A percentile compares a stretch with the other conserved stretches of the same genome.
Evolutionary conservation across 495 filamentous ascomycete genomes (phyloP).

Genomic region (Cryomyces minteri): DNA sequence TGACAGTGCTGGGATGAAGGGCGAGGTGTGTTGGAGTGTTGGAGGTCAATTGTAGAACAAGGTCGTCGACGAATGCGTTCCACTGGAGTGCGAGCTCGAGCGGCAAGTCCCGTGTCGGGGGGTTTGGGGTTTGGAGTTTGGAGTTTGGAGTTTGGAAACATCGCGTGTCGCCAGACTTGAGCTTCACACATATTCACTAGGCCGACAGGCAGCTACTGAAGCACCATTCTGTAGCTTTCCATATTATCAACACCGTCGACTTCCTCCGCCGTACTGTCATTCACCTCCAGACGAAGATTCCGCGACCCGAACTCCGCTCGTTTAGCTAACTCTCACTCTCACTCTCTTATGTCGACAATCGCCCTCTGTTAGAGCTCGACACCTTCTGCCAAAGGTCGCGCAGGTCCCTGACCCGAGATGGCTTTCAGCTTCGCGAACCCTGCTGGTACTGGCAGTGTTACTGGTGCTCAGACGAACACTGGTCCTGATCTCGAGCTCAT

Average conservation of each 20-base stretch:
- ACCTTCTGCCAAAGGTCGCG: no score
- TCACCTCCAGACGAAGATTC: slow-evolving; percentile 10
- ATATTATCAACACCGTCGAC: slow-evolving; percentile 8
- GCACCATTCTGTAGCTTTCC: neutral
- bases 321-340: slow-evolving; percentile 16
- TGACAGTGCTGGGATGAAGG: no score
- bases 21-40: no score
- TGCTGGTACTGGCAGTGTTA: slow-evolving; percentile 14
- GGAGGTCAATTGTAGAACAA: no score
- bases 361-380: no score
- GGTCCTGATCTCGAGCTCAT: slow-evolving; percentile 40
- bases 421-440: slow-evolving; percentile 39
- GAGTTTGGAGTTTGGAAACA: neutral
- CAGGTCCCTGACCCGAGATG: slow-evolving; percentile 26
- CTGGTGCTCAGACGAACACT: slow-evolving; percentile 19
- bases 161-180: neutral
- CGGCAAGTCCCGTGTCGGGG: slow-evolving; percentile 1
- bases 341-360: slow-evolving; percentile 21
- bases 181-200: neutral
- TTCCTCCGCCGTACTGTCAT: slow-evolving; percentile 10
- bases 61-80: no score
- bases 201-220: no score
- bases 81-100: neutral
- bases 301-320: slow-evolving; percentile 1
- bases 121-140: no score